A percentile compares a stretch with the other conserved stretches of the same genome.
phyloP scores from a whole-genome alignment of 257 asterid species.

The Jacaranda mimosifolia region DNA sequence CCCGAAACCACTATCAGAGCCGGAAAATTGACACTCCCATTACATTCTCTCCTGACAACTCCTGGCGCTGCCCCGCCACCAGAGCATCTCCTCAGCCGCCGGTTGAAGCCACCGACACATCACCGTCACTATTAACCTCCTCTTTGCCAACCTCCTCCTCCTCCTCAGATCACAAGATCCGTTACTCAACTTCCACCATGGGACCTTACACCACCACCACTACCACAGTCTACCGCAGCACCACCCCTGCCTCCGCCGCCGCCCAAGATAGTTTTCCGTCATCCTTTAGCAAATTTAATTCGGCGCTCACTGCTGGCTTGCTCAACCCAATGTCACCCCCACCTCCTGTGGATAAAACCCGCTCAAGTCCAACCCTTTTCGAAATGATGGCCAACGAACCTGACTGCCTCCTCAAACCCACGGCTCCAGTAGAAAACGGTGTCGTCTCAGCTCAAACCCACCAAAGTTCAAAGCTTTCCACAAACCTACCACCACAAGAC shows the following conservation, averaged over 20 bases:
- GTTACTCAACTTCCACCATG: slow-evolving; percentile 53
- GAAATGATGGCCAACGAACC: slow-evolving; percentile 98
- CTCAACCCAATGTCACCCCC: slow-evolving; percentile 99
- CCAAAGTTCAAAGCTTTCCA: slow-evolving; percentile 41
- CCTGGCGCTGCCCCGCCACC: slow-evolving; percentile 51
- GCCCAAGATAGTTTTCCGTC: slow-evolving; percentile 59
- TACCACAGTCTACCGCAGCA: slow-evolving; percentile 5
- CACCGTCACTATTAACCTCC: slow-evolving; percentile 1
- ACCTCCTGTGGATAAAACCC: slow-evolving; percentile 58
- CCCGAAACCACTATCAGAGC: slow-evolving; percentile 35
- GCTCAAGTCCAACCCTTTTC: slow-evolving; percentile 91
- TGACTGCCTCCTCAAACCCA: slow-evolving; percentile 61
- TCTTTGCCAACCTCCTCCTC: slow-evolving; percentile 37
- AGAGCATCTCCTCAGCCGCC: slow-evolving; percentile 44
- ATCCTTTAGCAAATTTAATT: slow-evolving; percentile 82
- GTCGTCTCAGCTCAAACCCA: slow-evolving; percentile 47
- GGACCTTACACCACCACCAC: slow-evolving; percentile 41
- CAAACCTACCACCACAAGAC: slow-evolving; percentile 51
- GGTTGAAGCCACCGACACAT: slow-evolving; percentile 19
- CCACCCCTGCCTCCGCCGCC: slow-evolving; percentile 32
- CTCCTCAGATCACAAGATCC: slow-evolving; percentile 57
- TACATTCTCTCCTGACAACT: slow-evolving; percentile 50
- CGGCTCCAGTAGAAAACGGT: slow-evolving; percentile 49
- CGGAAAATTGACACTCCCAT: slow-evolving; percentile 39
- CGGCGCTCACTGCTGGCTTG: slow-evolving; percentile 92